Evolutionary conservation across 306 rosid genomes (phyloP).

Genomic region (Trifolium fragiferum): DNA sequence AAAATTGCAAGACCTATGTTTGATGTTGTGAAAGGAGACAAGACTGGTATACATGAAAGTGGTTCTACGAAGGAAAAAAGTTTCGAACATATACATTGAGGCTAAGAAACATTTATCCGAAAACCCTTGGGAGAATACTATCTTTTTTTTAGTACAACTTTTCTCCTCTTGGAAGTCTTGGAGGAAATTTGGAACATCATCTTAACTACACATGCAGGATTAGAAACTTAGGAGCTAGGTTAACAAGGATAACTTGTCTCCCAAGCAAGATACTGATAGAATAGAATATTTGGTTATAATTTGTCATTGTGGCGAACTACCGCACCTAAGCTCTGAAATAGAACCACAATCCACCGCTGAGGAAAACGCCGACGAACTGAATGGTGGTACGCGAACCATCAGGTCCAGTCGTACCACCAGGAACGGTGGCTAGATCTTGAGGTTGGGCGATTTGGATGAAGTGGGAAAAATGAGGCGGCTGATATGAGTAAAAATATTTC

Average conservation of each 20-base stretch:
- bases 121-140: slow-evolving; percentile 81
- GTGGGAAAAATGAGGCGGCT: too few species aligned
- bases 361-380: too few species aligned
- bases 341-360: too few species aligned
- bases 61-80: slow-evolving; percentile 48
- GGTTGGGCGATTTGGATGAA: too few species aligned
- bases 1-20: slow-evolving; percentile 67
- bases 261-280: slow-evolving; percentile 51
- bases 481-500: too few species aligned
- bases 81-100: slow-evolving; percentile 73
- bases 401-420: too few species aligned
- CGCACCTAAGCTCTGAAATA: too few species aligned
- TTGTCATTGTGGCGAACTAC: too few species aligned
- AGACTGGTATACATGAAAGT: slow-evolving; percentile 51
- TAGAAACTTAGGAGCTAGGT: slow-evolving; percentile 48
- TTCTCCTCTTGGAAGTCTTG: slow-evolving; percentile 81
- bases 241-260: slow-evolving; percentile 52
- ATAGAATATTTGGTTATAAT: too few species aligned
- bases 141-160: slow-evolving; percentile 74
- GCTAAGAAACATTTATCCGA: slow-evolving; percentile 90
- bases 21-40: slow-evolving; percentile 57
- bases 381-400: too few species aligned
- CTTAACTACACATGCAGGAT: slow-evolving; percentile 57
- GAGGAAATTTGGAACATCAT: slow-evolving; percentile 63
- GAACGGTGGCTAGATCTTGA: too few species aligned